Base-by-base conservation (phyloP, 352 stramenopile species). In the Pythium utonaiense region DNA sequence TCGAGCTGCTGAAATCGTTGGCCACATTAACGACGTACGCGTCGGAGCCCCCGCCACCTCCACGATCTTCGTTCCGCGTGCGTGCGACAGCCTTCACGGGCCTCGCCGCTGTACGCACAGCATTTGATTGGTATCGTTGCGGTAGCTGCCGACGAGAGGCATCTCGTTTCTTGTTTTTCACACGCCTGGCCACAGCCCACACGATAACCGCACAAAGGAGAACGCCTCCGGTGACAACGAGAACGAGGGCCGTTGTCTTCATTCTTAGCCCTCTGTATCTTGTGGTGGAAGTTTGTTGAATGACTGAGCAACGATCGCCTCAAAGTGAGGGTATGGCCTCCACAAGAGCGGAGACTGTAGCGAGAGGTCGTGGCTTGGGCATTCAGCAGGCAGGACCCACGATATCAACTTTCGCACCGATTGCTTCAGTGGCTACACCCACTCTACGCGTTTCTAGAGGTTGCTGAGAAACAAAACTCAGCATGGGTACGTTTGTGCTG, bases 11-110 rank as follows among this genome's bases (percentile, higher is more conserved):
- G 17, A 58, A 58, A 19, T 50, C 36, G 24, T 14, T 21, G 6
- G 34, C 33, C 36, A 58, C 24, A 25, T 58, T 58, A 12, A 50
- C 52, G 33, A 58, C 52, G 36, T 40, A 58, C 36, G 22, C n/a
- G 8, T 49, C 34, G 24, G 24, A 50, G 22, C 12, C 16, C 3
- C 52, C 52, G 33, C 33, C 25, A 16, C 9, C 28, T 5, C 28
- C 28, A 33, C 28, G 28, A 9, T 9, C 28, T 33, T 33, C 28
- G 5, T 33, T 33, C 5, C 5, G 5, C 28, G 5, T 33, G 28
- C 9, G 28, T 5, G 28, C 28, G 9, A 33, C 28, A 33, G 28
- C 9, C 28, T 33, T 33, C 28, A 33, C 28, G 9, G 28, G 28
- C 28, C 28, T 33, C 5, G 28, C 28, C 9, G 28, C 28, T 33